phyloP scores from a whole-genome alignment of 768 basidiomycete species.

The Boletus vinaceobasis region DNA sequence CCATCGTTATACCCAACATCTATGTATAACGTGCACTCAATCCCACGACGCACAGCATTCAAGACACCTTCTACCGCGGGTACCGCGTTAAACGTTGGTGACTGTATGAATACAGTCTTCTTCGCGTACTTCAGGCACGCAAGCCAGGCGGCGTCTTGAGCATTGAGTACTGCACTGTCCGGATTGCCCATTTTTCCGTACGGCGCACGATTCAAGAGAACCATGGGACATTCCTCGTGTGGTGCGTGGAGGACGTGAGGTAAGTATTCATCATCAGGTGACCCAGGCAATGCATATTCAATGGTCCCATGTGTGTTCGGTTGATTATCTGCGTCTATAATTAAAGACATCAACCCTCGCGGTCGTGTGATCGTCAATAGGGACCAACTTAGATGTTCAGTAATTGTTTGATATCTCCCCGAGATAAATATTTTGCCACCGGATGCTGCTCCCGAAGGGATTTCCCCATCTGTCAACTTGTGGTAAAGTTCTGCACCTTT shows the following conservation, averaged over 20 bases:
- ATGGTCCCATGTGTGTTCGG: conserved; percentile 31
- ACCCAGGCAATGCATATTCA: conserved; percentile 23
- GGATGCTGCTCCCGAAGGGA: conserved; percentile 4
- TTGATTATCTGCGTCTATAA: conserved; percentile 34
- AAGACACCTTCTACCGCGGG: conserved; percentile 59
- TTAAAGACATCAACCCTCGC: conserved; percentile 10
- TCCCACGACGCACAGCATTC: conserved; percentile 57
- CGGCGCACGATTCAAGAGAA: conserved; percentile 60
- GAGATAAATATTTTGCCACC: conserved; percentile 25
- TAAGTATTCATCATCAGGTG: conserved; percentile 46
- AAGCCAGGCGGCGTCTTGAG: conserved; percentile 69
- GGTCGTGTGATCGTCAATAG: background rate
- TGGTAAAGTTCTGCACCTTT: conserved; percentile 25
- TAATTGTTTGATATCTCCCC: conserved; percentile 36
- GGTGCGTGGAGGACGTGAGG: conserved; percentile 59
- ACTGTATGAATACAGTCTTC: conserved; percentile 68
- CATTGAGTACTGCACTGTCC: conserved; percentile 41
- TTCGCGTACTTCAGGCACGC: conserved; percentile 58
- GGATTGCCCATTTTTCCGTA: conserved; percentile 51
- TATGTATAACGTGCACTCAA: conserved; percentile 58
- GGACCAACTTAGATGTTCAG: conserved; percentile 38
- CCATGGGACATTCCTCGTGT: conserved; percentile 62
- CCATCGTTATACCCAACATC: conserved; percentile 55
- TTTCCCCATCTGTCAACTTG: conserved; percentile 14
- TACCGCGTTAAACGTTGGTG: conserved; percentile 65